These are phyloP conservation scores for Phytopythium aichiense DNA, from an alignment of 352 stramenopile species.

Conservation along the genomic window DNA sequence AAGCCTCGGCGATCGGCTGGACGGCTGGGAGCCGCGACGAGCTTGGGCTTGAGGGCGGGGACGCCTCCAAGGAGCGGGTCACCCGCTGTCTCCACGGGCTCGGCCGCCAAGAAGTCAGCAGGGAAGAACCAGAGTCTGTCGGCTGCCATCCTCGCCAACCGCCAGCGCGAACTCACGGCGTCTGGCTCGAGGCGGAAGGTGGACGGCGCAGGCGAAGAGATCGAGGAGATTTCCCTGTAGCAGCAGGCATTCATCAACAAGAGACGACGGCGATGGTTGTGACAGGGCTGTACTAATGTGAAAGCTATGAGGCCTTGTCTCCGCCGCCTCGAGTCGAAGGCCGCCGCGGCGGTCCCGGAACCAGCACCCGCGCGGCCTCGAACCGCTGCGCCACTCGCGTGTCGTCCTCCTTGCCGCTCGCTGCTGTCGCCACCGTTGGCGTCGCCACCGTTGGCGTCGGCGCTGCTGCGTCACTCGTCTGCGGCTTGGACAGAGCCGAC, in stretches of 20 bases:
- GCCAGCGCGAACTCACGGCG: conserved; percentile 23
- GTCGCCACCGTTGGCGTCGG: neutral
- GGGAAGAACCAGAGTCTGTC: conserved; percentile 22
- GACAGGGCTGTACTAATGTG: neutral
- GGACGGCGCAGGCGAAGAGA: conserved; percentile 24
- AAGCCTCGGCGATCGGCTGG: conserved; percentile 6
- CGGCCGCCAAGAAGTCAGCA: conserved; percentile 7
- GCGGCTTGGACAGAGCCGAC: neutral
- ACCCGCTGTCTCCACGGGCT: conserved; percentile 5
- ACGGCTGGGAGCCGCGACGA: neutral
- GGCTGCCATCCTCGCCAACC: conserved; percentile 27
- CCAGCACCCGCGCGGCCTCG: neutral
- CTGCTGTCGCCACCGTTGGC: neutral
- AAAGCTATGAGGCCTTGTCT: neutral
- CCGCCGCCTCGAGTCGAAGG: neutral
- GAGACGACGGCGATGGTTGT: neutral
- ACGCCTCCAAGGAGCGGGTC: conserved; percentile 9
- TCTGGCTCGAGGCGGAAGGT: conserved; percentile 2
- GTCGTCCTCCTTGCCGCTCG: conserved; percentile 20
- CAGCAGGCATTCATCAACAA: neutral
- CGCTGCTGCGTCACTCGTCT: neutral
- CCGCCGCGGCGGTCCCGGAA: neutral
- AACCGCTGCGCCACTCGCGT: conserved; percentile 16
- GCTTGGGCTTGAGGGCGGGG: neutral
- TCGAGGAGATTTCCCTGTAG: conserved; percentile 50